Percentiles rank a stretch among this genome's conserved stretches.
phyloP scores from a whole-genome alignment of 2,329 filamentous ascomycete genomes.

The Lecanicillium sp. region DNA sequence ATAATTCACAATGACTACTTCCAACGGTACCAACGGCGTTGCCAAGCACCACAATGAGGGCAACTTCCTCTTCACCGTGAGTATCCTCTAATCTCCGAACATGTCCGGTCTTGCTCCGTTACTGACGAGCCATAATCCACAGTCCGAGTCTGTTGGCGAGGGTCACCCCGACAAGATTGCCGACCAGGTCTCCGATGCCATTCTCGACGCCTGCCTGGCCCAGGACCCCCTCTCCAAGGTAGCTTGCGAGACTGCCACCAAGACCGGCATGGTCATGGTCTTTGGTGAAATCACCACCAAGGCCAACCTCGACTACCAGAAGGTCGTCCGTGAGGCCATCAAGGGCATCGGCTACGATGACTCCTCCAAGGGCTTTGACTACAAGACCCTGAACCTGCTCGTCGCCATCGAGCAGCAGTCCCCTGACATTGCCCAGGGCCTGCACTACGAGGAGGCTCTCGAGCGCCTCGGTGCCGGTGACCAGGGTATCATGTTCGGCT shows the following conservation, averaged over 20 bases:
- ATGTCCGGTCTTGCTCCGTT: conserved; percentile 4
- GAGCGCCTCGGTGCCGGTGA: conserved; percentile 98
- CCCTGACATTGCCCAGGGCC: conserved; percentile 96
- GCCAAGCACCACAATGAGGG: conserved; percentile 48
- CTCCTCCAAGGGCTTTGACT: conserved; percentile 97
- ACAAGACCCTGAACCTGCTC: conserved; percentile 98
- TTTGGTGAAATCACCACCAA: conserved; percentile 99
- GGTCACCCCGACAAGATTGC: conserved; percentile 95
- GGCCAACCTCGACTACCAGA: conserved; percentile 94
- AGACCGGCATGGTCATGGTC: conserved; percentile 99
- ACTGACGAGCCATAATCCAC: conserved; percentile 15
- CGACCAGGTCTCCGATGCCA: conserved; percentile 96
- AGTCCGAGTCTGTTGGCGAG: conserved; percentile 84
- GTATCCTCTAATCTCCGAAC: conserved; percentile 11
- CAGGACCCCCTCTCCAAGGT: conserved; percentile 98
- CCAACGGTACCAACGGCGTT: conserved; percentile 40
- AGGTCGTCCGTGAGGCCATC: conserved; percentile 87
- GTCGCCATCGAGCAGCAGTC: conserved; percentile 99
- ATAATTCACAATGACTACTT: conserved; percentile 48
- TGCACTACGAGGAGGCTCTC: conserved; percentile 94
- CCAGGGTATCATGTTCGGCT: conserved; percentile 99
- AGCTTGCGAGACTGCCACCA: conserved; percentile 98
- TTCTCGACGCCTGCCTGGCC: conserved; percentile 93
- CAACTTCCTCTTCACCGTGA: conserved; percentile 77
- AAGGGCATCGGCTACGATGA: conserved; percentile 98